Conservation (phyloP, 2,329 filamentous ascomycete species). For the Sporothrix phasma region DNA sequence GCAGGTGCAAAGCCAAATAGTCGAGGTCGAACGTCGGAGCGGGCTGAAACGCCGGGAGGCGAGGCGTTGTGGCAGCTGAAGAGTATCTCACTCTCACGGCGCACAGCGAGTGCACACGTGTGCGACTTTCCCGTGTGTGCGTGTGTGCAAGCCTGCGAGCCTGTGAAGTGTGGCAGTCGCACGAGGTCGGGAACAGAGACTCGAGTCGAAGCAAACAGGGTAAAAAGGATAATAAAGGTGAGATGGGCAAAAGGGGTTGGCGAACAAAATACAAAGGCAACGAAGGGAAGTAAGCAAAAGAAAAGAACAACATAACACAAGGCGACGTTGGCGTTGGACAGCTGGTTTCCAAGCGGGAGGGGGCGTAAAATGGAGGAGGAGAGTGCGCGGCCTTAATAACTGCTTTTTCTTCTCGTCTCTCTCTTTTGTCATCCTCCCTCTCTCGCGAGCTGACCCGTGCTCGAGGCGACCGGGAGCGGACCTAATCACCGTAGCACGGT, state of each 20-base stretch:
- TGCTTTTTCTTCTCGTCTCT: not conserved
- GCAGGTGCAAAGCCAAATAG: not conserved
- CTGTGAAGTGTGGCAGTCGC: not conserved
- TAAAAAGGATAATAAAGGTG: not conserved
- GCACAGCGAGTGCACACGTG: not conserved
- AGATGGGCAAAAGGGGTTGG: not conserved
- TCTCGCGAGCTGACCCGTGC: not conserved
- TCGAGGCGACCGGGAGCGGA: not conserved
- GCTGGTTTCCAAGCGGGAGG: not conserved
- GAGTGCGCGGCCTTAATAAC: conserved; percentile 1
- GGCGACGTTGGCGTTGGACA: not conserved
- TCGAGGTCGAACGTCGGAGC: no score
- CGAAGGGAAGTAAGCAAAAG: not conserved
- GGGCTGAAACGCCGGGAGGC: not conserved
- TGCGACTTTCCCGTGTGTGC: no score
- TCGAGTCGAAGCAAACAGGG: no score
- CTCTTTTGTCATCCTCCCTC: no score
- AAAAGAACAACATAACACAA: not conserved
- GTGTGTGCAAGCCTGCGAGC: not conserved
- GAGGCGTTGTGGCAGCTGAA: not conserved
- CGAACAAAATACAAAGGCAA: not conserved
- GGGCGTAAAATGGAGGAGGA: not conserved
- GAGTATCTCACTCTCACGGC: no score
- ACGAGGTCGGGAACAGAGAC: not conserved
- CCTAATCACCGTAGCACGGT: not conserved